These are phyloP conservation scores for Kalmanozyma brasiliensis DNA, from an alignment of 1,284 basidiomycete genomes.

Conservation along the genomic window DNA sequence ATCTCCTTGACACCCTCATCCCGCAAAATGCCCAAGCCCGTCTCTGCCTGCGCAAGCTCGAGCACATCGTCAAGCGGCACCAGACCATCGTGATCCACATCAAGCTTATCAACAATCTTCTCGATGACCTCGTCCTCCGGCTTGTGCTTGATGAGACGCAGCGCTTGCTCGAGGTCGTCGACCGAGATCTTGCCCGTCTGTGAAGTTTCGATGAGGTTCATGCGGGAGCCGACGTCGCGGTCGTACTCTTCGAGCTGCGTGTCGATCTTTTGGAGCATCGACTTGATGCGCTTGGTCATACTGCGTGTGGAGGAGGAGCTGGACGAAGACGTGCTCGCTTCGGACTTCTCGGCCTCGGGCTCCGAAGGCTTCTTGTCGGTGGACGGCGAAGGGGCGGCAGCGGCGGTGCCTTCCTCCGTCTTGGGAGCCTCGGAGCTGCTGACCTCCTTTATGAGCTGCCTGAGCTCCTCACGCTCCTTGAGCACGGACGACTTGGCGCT, in stretches of 20 bases:
- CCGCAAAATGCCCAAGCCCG: slow-evolving; percentile 64
- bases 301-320: slow-evolving; percentile 72
- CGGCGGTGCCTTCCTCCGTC: slow-evolving; percentile 6
- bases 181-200: slow-evolving; percentile 91
- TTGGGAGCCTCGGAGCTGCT: slow-evolving; percentile 13
- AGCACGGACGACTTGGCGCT: slow-evolving; percentile 96
- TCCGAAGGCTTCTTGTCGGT: slow-evolving; percentile 7
- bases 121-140: slow-evolving; percentile 91
- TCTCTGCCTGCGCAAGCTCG: slow-evolving; percentile 67
- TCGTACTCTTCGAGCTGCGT: slow-evolving; percentile 92
- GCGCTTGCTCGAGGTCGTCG: slow-evolving; percentile 86
- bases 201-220: slow-evolving; percentile 94
- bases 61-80: slow-evolving; percentile 72
- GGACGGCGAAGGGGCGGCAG: not conserved
- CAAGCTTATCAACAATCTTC: slow-evolving; percentile 89
- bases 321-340: slow-evolving; percentile 10
- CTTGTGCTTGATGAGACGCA: slow-evolving; percentile 89
- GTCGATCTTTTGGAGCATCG: slow-evolving; percentile 97
- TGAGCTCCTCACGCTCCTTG: slow-evolving; percentile 92
- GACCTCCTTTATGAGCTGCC: slow-evolving; percentile 84
- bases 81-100: slow-evolving; percentile 94
- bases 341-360: slow-evolving; percentile 11
- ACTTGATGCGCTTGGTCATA: slow-evolving; percentile 90
- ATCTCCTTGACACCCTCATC: slow-evolving; percentile 62
- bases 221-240: slow-evolving; percentile 78